These are phyloP conservation scores for Backusella parvicylindrica DNA, from an alignment of 192 early-diverging fungal genomes.

Conservation along the genomic window DNA sequence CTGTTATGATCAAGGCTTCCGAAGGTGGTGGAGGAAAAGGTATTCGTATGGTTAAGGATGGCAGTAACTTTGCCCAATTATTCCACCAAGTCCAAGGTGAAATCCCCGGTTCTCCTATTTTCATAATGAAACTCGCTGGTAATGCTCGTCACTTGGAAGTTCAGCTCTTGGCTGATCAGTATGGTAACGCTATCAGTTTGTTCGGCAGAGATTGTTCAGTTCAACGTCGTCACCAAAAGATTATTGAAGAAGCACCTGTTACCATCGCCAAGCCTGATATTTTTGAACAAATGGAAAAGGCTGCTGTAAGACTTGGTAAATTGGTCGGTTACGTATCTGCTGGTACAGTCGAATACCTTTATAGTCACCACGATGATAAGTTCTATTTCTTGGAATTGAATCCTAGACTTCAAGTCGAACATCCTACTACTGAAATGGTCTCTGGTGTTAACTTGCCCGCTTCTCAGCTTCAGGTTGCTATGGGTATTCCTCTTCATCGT, in stretches of 20 bases:
- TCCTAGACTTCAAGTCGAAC: constrained; percentile 97
- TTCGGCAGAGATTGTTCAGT: constrained; percentile 99
- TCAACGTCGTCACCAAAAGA: constrained; percentile 98
- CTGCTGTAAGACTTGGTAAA: constrained; percentile 92
- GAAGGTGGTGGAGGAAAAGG: constrained; percentile 99
- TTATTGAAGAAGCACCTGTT: constrained; percentile 97
- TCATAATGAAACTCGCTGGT: constrained; percentile 97
- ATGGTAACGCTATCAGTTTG: constrained; percentile 97
- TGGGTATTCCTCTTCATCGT: constrained; percentile 95
- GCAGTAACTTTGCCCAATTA: constrained; percentile 65
- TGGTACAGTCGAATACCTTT: constrained; percentile 97
- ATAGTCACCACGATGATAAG: constrained; percentile 79
- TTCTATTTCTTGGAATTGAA: constrained; percentile 98
- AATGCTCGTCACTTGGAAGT: constrained; percentile 96
- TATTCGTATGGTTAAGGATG: constrained; percentile 88
- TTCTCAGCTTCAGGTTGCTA: constrained; percentile 97
- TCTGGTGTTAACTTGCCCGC: constrained; percentile 98
- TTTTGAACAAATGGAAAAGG: constrained; percentile 90
- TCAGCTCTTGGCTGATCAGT: constrained; percentile 92
- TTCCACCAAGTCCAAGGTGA: constrained; percentile 92
- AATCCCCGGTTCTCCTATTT: constrained; percentile 96
- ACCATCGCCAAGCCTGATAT: constrained; percentile 76
- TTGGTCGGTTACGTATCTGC: constrained; percentile 94
- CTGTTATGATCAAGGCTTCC: constrained; percentile 98
- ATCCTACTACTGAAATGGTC: constrained; percentile 99